Conservation (phyloP, 192 early-diverging fungal genomes). For the Funneliformis mosseae region DNA sequence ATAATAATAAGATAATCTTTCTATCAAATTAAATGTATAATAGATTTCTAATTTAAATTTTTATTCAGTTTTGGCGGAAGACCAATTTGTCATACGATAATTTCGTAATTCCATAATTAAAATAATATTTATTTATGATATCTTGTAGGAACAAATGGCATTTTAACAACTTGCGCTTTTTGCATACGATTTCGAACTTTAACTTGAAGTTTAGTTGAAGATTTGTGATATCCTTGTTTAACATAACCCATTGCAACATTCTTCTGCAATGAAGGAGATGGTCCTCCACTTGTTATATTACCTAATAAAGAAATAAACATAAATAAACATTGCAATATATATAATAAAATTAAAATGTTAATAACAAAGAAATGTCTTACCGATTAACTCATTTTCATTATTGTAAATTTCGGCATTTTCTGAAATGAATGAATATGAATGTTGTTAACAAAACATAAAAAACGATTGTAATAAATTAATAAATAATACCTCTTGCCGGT, state of each 20-base stretch:
- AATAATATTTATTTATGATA: conserved; percentile 81
- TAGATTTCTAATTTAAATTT: too few relatives aligned
- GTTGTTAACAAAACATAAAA: background rate
- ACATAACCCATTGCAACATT: conserved; percentile 99
- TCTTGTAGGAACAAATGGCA: conserved; percentile 90
- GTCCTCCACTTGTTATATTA: conserved; percentile 89
- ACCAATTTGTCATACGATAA: too few relatives aligned
- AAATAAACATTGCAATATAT: conserved; percentile 2
- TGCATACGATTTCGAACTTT: conserved; percentile 86
- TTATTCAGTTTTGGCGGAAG: too few relatives aligned
- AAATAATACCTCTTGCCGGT: conserved; percentile 73
- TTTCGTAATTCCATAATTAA: too few relatives aligned
- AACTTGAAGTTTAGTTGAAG: conserved; percentile 88
- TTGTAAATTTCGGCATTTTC: conserved; percentile 70
- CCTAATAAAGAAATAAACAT: background rate
- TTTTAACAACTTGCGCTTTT: conserved; percentile 83
- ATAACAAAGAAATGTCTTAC: conserved; percentile 35
- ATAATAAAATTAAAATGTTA: background rate
- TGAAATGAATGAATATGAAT: background rate
- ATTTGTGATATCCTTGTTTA: conserved; percentile 84
- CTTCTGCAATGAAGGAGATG: conserved; percentile 87
- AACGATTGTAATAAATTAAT: background rate
- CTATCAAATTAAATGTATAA: too few relatives aligned
- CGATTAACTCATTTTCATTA: conserved; percentile 66
- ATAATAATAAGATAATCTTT: too few relatives aligned